phyloP scores from a whole-genome alignment of 2,329 filamentous ascomycete genomes.

The Epichloe aotearoae region DNA sequence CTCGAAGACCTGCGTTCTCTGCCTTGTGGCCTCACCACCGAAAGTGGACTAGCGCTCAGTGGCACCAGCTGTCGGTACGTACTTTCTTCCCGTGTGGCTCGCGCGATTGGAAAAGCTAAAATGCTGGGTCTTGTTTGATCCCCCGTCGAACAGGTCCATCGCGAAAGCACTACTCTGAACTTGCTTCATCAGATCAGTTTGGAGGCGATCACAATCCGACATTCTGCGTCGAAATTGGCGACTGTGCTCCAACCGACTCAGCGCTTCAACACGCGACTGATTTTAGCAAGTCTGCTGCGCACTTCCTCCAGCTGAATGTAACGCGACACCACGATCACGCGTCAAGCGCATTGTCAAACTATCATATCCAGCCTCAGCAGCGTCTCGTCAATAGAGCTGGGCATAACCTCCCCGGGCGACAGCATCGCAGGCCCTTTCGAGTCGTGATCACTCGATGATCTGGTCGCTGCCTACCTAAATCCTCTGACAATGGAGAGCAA shows the following conservation, averaged over 20 bases:
- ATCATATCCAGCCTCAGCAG: background rate
- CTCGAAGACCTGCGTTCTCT: slow-evolving; percentile 7
- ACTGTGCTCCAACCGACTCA: background rate
- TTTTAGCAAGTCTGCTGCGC: slow-evolving; percentile 1
- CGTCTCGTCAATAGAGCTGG: background rate
- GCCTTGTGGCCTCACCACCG: slow-evolving; percentile 20
- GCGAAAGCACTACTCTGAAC: background rate
- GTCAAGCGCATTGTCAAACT: slow-evolving; percentile 8
- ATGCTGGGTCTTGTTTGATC: background rate
- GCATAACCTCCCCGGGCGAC: background rate
- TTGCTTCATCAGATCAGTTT: background rate
- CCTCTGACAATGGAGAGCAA: slow-evolving; percentile 38
- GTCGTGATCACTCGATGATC: slow-evolving; percentile 11
- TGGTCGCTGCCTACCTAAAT: slow-evolving; percentile 11
- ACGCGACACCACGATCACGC: slow-evolving; percentile 10
- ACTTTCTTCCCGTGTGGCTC: slow-evolving; percentile 7
- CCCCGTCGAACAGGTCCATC: background rate
- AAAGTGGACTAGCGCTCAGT: slow-evolving; percentile 14
- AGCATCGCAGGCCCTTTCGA: slow-evolving; percentile 6
- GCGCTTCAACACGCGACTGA: background rate
- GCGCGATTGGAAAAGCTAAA: slow-evolving; percentile 6
- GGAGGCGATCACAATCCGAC: background rate
- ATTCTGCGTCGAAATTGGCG: background rate
- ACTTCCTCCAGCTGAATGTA: slow-evolving; percentile 2
- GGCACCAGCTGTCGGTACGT: slow-evolving; percentile 10